Percentiles rank a stretch among this genome's conserved stretches.
These are phyloP conservation scores for Coniferiporia sulphurascens DNA, from an alignment of 1,284 basidiomycete species.

Conservation along the genomic window DNA sequence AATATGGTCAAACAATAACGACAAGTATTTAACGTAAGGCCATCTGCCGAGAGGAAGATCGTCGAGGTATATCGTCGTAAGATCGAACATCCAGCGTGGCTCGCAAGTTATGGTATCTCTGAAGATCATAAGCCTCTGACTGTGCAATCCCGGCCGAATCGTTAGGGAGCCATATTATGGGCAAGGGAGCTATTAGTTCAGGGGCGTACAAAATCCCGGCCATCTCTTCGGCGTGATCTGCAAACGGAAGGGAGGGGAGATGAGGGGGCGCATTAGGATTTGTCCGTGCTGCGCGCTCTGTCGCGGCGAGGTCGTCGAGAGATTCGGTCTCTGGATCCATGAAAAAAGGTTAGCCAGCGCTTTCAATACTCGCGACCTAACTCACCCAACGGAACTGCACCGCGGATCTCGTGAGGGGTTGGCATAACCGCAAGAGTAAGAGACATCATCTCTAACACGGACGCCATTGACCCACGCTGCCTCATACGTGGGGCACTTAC, in stretches of 20 bases:
- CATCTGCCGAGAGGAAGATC: slow-evolving; percentile 12
- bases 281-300: slow-evolving; percentile 70
- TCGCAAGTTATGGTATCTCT: slow-evolving; percentile 61
- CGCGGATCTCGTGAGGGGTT: slow-evolving; percentile 46
- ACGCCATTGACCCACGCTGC: slow-evolving; percentile 64
- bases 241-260: slow-evolving; percentile 62
- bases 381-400: slow-evolving; percentile 64
- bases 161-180: slow-evolving; percentile 77
- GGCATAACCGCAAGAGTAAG: slow-evolving; percentile 68
- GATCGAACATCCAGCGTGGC: slow-evolving; percentile 62
- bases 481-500: slow-evolving; percentile 44
- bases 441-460: slow-evolving; percentile 77
- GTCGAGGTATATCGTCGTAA: slow-evolving; percentile 44
- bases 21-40: slow-evolving; percentile 2
- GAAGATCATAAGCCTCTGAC: slow-evolving; percentile 65
- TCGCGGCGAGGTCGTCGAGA: slow-evolving; percentile 71
- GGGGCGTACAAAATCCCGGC: slow-evolving; percentile 75
- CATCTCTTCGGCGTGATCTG: slow-evolving; percentile 71
- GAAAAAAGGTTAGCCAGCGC: slow-evolving; percentile 7
- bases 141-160: slow-evolving; percentile 66
- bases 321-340: slow-evolving; percentile 56
- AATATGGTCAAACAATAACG: neutral
- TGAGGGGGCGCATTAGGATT: slow-evolving; percentile 74
- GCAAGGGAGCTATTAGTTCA: slow-evolving; percentile 67
- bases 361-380: slow-evolving; percentile 19